These are phyloP conservation scores for Neostapfia colusana DNA, from an alignment of 176 grass and related monocot species.

Conservation along the genomic window DNA sequence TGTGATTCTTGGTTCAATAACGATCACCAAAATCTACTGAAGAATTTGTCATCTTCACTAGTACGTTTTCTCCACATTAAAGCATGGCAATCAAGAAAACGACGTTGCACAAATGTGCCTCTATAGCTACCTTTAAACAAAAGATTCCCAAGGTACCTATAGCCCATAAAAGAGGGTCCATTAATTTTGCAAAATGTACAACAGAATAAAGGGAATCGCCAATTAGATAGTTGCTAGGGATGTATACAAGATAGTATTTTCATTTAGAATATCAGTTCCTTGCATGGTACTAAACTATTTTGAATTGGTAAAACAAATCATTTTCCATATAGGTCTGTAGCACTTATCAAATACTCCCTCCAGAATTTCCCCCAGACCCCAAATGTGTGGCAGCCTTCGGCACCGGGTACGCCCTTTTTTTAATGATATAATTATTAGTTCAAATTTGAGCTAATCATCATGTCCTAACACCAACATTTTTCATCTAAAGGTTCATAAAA, in stretches of 20 bases:
- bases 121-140: not conserved
- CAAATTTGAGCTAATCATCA: too few relatives aligned
- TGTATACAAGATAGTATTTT: not conserved
- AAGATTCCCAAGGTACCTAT: slow-evolving; percentile 1
- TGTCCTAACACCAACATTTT: too few relatives aligned
- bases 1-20: slow-evolving; percentile 20
- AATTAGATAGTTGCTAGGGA: not conserved
- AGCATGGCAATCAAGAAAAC: slow-evolving; percentile 17
- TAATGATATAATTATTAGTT: too few relatives aligned
- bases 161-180: not conserved
- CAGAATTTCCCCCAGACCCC: too few relatives aligned
- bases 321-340: not conserved
- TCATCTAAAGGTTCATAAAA: not conserved
- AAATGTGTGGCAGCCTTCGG: too few relatives aligned
- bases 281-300: not conserved
- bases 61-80: slow-evolving; percentile 13
- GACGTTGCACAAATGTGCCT: slow-evolving; percentile 19
- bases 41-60: not conserved
- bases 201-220: not conserved
- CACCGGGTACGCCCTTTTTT: too few relatives aligned
- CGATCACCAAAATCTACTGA: not conserved
- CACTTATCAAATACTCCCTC: not conserved
- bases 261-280: not conserved
- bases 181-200: not conserved
- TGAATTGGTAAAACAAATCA: slow-evolving; percentile 4